Base-by-base conservation (phyloP, 1,284 basidiomycete species). In the Trichosporon inkin region DNA sequence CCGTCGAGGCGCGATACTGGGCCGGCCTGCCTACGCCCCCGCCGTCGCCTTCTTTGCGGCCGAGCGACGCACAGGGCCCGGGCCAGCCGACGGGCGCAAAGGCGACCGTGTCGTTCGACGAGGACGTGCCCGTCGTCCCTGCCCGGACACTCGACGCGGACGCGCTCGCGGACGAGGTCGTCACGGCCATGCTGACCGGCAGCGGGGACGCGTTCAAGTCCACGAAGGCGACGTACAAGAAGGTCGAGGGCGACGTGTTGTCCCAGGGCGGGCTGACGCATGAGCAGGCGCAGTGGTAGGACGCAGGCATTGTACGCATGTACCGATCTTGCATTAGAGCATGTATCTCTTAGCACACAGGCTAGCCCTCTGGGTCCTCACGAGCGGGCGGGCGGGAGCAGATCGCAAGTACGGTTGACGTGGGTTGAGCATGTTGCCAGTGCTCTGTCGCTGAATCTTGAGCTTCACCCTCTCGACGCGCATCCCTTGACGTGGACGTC, bases 161-260 rank as follows among this genome's bases (percentile, higher is more conserved):
- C 70, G 65, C 66, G 13, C 68, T 85, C 41, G 82, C 83, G 1
- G 67, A 73, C 47, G 60, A 69, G 44, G 79, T 87, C 11, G 69
- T 84, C 49, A 63, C 65, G 38, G 73, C 72, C 53, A 79, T 82
- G 71, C 79, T 82, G 44, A 22, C 36, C 13, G 20, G 17, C 3
- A 37, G 19, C 20, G 32, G 34, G 34, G 22, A 55, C 17, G 80
- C 81, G 64, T 71, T 58, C 36, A 75, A 72, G 55, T 19, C 34
- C 11, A 53, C 19, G 17, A 53, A n/a, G 10, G 95, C 93, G 6
- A 80, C 85, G 70, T 97, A 93, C 76, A 83, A 85, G 60, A 89
- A 88, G 20, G 91, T 98, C 0, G 89, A 91, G 77, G 90, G 87
- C 75, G 90, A 95, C 72, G 86, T 92, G 39, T 79, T 88, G 41